phyloP scores from a whole-genome alignment of 1,284 basidiomycete species.

The Cutaneotrichosporon dermatis region DNA sequence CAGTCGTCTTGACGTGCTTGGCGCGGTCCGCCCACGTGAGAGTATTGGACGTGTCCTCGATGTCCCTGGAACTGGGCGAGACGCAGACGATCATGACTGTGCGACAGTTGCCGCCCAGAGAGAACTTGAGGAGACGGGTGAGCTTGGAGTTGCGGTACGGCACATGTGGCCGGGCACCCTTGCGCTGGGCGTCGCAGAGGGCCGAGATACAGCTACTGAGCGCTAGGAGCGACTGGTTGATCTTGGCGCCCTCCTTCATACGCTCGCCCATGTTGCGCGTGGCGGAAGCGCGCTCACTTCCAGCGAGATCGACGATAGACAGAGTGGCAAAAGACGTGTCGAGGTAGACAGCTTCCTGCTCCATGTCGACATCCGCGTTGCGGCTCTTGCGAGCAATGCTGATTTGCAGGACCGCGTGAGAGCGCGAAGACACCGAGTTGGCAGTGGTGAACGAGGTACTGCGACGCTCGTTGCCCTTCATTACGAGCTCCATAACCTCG shows the following conservation, averaged over 20 bases:
- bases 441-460: conserved; percentile 90
- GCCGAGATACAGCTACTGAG: conserved; percentile 96
- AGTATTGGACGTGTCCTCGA: conserved; percentile 96
- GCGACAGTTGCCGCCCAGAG: conserved; percentile 93
- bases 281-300: conserved; percentile 88
- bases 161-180: conserved; percentile 75
- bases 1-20: conserved; percentile 92
- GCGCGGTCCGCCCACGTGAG: conserved; percentile 92
- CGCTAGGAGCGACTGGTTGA: conserved; percentile 93
- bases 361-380: conserved; percentile 42
- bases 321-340: conserved; percentile 81
- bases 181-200: conserved; percentile 67
- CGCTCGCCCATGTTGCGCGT: conserved; percentile 95
- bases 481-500: conserved; percentile 87
- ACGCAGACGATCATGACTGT: conserved; percentile 98
- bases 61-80: conserved; percentile 86
- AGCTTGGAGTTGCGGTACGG: conserved; percentile 96
- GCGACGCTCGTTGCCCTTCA: conserved; percentile 76
- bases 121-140: conserved; percentile 91
- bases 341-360: conserved; percentile 28
- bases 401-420: conserved; percentile 91
- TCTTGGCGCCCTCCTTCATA: conserved; percentile 95
- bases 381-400: conserved; percentile 75
- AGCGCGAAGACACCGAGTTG: conserved; percentile 90
- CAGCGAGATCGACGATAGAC: conserved; percentile 93